Conservation (phyloP, 768 basidiomycete genomes). For the Russula dissimulans region DNA sequence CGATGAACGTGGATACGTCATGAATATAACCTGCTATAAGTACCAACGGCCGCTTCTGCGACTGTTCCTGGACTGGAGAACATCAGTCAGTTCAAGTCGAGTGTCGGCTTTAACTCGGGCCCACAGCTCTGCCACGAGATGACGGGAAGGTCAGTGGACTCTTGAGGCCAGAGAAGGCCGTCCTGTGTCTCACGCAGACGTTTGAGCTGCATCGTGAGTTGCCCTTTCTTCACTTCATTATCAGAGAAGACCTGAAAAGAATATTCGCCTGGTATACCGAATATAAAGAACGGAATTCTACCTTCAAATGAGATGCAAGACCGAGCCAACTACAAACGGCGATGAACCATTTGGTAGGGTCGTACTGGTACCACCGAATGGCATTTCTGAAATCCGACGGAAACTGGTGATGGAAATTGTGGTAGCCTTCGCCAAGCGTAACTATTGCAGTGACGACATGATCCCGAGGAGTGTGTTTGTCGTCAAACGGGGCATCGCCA, state of each 20-base stretch:
- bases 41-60: constrained; percentile 69
- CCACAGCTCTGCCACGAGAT: constrained; percentile 81
- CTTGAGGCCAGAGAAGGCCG: constrained; percentile 67
- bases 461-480: constrained; percentile 89
- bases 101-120: constrained; percentile 22
- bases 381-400: constrained; percentile 97
- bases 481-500: constrained; percentile 86
- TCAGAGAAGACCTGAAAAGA: constrained; percentile 43
- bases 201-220: constrained; percentile 91
- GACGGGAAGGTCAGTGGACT: constrained; percentile 66
- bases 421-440: constrained; percentile 94
- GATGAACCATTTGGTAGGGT: constrained; percentile 93
- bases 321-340: constrained; percentile 49
- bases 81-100: constrained; percentile 1
- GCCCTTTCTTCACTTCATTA: constrained; percentile 75
- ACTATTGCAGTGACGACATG: constrained; percentile 82
- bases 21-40: constrained; percentile 91
- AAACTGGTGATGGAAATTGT: constrained; percentile 98
- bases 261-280: neutral
- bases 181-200: constrained; percentile 74
- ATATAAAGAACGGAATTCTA: constrained; percentile 1
- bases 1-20: constrained; percentile 74
- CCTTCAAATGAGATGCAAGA: constrained; percentile 50
- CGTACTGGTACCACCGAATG: constrained; percentile 90
- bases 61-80: constrained; percentile 63